These are phyloP conservation scores for Drosera spatulata DNA, from an alignment of 179 eudicot genomes.

Conservation along the genomic window DNA sequence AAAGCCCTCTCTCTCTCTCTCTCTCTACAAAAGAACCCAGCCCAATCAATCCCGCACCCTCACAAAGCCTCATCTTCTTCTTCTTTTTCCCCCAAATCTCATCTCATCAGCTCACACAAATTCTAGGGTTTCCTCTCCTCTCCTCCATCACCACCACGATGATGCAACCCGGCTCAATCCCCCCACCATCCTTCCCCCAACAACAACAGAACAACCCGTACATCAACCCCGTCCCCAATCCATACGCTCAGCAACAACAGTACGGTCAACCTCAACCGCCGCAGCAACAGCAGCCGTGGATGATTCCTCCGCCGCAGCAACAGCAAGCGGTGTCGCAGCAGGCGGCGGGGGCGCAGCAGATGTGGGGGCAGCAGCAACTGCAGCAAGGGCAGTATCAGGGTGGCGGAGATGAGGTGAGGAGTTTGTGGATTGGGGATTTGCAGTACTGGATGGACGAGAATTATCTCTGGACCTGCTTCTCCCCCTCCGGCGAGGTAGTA, in stretches of 20 bases:
- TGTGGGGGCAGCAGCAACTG: slow-evolving; percentile 26
- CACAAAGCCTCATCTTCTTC: too few species aligned
- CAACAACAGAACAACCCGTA: too few species aligned
- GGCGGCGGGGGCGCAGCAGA: slow-evolving; percentile 14
- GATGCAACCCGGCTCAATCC: too few species aligned
- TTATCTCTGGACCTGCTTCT: slow-evolving; percentile 40
- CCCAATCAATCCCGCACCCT: too few species aligned
- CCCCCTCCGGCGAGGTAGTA: slow-evolving; percentile 54
- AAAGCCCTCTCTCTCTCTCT: too few species aligned
- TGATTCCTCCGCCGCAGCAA: slow-evolving; percentile 35
- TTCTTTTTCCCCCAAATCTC: too few species aligned
- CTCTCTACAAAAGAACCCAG: too few species aligned
- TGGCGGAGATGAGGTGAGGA: slow-evolving; percentile 46
- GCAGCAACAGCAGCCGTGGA: slow-evolving; percentile 76
- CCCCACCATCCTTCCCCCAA: too few species aligned
- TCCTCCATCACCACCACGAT: too few species aligned
- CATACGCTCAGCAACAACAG: slow-evolving; percentile 23
- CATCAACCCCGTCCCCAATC: too few species aligned
- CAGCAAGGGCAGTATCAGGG: slow-evolving; percentile 13
- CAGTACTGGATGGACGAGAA: slow-evolving; percentile 15
- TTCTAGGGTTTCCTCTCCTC: too few species aligned
- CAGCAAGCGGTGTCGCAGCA: slow-evolving; percentile 27
- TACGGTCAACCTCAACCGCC: slow-evolving; percentile 62
- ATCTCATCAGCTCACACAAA: too few species aligned
- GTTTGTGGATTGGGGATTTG: slow-evolving; percentile 80